Percentiles rank a stretch among this genome's conserved stretches.
These are phyloP conservation scores for Colletotrichum musae DNA, from an alignment of 2,329 filamentous ascomycete genomes.

Conservation along the genomic window DNA sequence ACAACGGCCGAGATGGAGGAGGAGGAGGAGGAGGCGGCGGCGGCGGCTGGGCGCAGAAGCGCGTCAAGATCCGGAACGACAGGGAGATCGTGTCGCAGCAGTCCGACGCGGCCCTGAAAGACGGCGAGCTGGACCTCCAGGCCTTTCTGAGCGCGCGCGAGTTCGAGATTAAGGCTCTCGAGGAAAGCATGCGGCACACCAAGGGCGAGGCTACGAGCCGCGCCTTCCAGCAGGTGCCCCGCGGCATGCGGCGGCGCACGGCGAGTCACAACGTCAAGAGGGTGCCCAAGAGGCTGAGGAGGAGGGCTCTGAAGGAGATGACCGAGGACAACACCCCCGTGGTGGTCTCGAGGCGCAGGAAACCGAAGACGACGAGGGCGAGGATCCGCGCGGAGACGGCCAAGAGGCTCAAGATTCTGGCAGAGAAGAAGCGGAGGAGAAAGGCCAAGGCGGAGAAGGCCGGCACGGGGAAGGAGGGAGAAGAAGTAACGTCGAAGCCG, in stretches of 20 bases:
- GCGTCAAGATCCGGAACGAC: constrained; percentile 62
- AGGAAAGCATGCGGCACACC: constrained; percentile 84
- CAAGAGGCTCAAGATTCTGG: constrained; percentile 76
- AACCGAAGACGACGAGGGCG: constrained; percentile 69
- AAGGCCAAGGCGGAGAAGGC: constrained; percentile 54
- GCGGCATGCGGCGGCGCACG: constrained; percentile 86
- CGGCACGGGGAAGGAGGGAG: constrained; percentile 49
- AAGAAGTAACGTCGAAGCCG: constrained; percentile 42
- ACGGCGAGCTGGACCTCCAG: constrained; percentile 88
- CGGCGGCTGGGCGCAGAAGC: constrained; percentile 54
- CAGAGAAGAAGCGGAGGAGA: constrained; percentile 67
- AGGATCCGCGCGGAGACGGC: constrained; percentile 82
- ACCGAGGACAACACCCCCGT: constrained; percentile 91
- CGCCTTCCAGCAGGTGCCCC: constrained; percentile 92
- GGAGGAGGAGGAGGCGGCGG: constrained; percentile 31
- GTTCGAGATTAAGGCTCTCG: constrained; percentile 89
- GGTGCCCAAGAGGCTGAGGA: constrained; percentile 83
- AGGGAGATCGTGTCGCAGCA: constrained; percentile 66
- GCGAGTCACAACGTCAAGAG: constrained; percentile 96
- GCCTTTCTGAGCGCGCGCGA: constrained; percentile 88
- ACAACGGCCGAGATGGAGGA: constrained; percentile 43
- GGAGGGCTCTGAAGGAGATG: constrained; percentile 81
- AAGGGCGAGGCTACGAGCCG: constrained; percentile 74
- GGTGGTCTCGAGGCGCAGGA: constrained; percentile 75
- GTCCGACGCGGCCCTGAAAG: constrained; percentile 66